Percentiles rank a stretch among this genome's conserved stretches.
Evolutionary conservation across 2,329 filamentous ascomycete genomes (phyloP).

Genomic region (Neonectria magnoliae): DNA sequence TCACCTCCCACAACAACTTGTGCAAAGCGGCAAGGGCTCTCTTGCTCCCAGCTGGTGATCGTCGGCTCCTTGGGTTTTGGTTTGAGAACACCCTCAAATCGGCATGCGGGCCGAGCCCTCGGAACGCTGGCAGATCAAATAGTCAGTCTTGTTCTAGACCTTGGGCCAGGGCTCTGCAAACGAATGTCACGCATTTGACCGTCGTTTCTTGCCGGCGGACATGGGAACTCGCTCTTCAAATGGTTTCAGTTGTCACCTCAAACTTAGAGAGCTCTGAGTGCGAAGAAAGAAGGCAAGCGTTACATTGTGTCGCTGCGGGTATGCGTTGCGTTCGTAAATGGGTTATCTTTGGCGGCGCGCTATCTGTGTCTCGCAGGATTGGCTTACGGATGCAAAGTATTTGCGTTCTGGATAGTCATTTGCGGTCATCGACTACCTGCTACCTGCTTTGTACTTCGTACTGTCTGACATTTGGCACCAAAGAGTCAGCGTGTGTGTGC

Average conservation of each 20-base stretch:
- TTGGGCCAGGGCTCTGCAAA: background rate
- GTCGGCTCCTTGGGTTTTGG: background rate
- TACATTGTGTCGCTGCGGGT: too few species aligned
- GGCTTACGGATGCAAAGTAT: background rate
- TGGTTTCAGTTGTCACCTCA: background rate
- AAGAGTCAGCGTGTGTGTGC: background rate
- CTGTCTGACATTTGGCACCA: background rate
- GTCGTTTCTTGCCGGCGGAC: background rate
- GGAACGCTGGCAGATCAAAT: background rate
- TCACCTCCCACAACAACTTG: slow-evolving; percentile 2
- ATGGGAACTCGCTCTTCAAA: background rate
- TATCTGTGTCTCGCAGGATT: background rate
- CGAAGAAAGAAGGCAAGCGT: too few species aligned
- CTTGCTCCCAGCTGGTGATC: slow-evolving; percentile 1
- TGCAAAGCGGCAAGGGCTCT: slow-evolving; percentile 2
- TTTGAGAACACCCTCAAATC: background rate
- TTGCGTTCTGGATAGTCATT: background rate
- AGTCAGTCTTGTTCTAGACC: background rate
- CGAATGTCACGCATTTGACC: background rate
- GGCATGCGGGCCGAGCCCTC: slow-evolving; percentile 6
- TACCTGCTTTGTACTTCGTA: too few species aligned
- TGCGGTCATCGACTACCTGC: background rate
- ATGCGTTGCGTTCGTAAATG: background rate
- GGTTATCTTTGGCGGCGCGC: background rate
- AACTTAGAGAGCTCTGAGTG: background rate